These are phyloP conservation scores for Xylariaceae sp. DNA, from an alignment of 2,329 filamentous ascomycete species.

Conservation along the genomic window DNA sequence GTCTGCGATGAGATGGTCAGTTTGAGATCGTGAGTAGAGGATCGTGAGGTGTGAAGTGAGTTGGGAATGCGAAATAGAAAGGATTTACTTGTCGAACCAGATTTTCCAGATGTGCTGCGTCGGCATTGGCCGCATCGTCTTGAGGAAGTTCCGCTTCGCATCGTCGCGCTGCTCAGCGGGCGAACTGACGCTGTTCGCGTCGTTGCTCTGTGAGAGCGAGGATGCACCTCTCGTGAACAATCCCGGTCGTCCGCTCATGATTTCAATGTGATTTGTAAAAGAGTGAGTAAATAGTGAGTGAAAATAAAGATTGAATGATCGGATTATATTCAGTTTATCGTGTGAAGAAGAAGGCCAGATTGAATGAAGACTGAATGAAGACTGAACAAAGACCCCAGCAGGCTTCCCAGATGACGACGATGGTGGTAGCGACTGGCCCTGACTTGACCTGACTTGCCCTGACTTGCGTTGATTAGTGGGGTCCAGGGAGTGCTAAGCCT, in stretches of 20 bases:
- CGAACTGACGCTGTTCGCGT: conserved; percentile 56
- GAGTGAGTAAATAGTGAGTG: background rate
- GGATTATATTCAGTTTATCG: background rate
- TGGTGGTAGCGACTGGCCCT: conserved; percentile 10
- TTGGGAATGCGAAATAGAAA: background rate
- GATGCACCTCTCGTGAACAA: conserved; percentile 61
- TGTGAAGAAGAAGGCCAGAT: background rate
- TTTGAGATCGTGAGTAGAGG: background rate
- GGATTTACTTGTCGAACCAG: conserved; percentile 55
- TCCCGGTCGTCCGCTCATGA: conserved; percentile 52
- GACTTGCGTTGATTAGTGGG: too few species aligned
- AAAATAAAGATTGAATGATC: too few species aligned
- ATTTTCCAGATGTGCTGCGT: conserved; percentile 78
- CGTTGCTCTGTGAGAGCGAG: conserved; percentile 53
- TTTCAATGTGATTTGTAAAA: conserved; percentile 12
- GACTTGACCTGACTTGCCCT: too few species aligned
- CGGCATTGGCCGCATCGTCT: conserved; percentile 65
- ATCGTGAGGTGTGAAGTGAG: background rate
- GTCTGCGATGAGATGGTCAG: conserved; percentile 28
- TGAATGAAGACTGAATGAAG: too few species aligned
- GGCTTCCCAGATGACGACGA: conserved; percentile 1
- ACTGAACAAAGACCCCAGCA: too few species aligned
- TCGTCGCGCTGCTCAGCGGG: conserved; percentile 70
- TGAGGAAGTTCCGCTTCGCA: conserved; percentile 77
- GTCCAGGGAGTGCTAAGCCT: background rate